These are phyloP conservation scores for Parastagonospora avenae DNA, from an alignment of 2,329 filamentous ascomycete species.

Conservation along the genomic window DNA sequence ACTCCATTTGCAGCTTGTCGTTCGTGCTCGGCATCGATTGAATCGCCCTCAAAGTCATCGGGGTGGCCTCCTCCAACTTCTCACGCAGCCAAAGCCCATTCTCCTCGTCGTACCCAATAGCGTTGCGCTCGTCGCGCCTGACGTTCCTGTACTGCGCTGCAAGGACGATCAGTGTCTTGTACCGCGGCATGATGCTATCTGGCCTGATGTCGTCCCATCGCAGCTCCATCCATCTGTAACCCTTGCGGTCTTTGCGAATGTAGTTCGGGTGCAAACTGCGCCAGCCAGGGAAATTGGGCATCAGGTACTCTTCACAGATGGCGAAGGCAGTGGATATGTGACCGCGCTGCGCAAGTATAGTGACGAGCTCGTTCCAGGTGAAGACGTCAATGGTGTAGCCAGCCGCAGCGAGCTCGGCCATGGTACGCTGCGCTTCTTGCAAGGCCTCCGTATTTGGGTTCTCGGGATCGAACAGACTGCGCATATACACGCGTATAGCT, in stretches of 20 bases:
- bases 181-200: constrained; percentile 45
- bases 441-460: constrained; percentile 43
- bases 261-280: constrained; percentile 28
- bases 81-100: constrained; percentile 26
- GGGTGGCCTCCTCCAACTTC: constrained; percentile 43
- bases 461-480: constrained; percentile 58
- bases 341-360: constrained; percentile 66
- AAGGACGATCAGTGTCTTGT: constrained; percentile 51
- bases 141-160: constrained; percentile 46
- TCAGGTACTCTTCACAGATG: constrained; percentile 77
- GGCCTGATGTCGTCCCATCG: constrained; percentile 31
- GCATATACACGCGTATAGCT: constrained; percentile 59
- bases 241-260: constrained; percentile 22
- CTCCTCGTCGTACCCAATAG: constrained; percentile 28
- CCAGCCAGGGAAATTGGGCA: constrained; percentile 82
- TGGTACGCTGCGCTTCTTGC: constrained; percentile 33
- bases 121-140: constrained; percentile 40
- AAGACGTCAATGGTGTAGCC: constrained; percentile 77
- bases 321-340: constrained; percentile 70
- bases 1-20: constrained; percentile 38
- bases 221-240: constrained; percentile 37
- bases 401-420: constrained; percentile 62
- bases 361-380: constrained; percentile 82
- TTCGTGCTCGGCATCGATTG: constrained; percentile 50
- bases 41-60: constrained; percentile 49